These are phyloP conservation scores for Chlamydomonas schloesseri DNA, from an alignment of 139 green algal species.

Conservation along the genomic window DNA sequence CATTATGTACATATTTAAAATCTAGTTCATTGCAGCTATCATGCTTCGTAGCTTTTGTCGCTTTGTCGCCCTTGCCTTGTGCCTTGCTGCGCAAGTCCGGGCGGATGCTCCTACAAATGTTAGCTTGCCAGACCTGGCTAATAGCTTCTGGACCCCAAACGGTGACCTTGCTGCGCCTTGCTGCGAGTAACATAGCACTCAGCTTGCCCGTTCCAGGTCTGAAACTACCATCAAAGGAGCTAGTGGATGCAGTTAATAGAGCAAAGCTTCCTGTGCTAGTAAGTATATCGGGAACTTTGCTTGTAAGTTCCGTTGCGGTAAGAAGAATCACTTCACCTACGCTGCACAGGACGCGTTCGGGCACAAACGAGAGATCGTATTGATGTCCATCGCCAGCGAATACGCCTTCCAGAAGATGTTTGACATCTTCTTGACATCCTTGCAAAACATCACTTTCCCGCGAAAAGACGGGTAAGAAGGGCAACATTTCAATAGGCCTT, in stretches of 20 bases:
- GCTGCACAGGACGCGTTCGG: neutral
- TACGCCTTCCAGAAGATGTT: neutral
- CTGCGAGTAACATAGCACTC: no score
- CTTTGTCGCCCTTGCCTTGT: no score
- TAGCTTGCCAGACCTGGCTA: neutral
- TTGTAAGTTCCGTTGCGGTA: neutral
- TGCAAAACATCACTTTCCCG: neutral
- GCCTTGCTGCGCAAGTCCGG: neutral
- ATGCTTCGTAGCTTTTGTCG: no score
- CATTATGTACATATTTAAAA: no score
- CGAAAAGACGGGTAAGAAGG: neutral
- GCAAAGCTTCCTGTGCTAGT: neutral
- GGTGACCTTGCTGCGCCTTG: neutral
- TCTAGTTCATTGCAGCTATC: no score
- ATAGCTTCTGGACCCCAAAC: neutral
- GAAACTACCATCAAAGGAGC: neutral
- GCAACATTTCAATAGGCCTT: no score
- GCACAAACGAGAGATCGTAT: neutral
- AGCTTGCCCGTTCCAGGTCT: neutral
- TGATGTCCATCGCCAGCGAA: neutral
- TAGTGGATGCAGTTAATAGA: neutral
- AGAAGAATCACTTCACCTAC: neutral
- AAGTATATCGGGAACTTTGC: neutral
- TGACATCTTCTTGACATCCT: neutral
- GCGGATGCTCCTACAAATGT: conserved; percentile 13